Evolutionary conservation across 345 rosid genomes (phyloP), one percentile per base, ranked within the genome.

Genomic region (Euclidium syriacum): DNA sequence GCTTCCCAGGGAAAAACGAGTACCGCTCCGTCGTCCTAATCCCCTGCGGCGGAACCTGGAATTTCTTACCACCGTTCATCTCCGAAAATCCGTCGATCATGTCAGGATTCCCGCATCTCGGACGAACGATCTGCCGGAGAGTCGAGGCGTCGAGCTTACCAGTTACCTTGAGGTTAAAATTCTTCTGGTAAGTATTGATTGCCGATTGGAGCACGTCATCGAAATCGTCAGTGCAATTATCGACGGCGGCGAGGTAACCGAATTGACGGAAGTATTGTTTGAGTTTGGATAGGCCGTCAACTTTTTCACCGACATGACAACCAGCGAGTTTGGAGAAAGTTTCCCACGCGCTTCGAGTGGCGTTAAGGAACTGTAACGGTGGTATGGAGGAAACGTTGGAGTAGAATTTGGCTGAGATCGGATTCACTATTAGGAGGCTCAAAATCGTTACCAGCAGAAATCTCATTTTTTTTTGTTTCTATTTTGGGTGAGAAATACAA

Each of bases 51-150:
- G 75, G 42, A 23, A 65, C 75, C 29, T 85, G 82, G 7, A 58
- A 9, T 2, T 42, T 49, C 10, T 7, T 59, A 0, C 88, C 88
- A 3, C 81, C 84, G 75, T 81, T 89, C 96, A 89, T 89, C 5
- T 71, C 72, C 1, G 94, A 78, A 0, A 79, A 4, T 1, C 96
- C 94, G 80, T 82, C 85, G 65, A 86, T 70, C 20, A 88, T 36
- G 10, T 89, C 96, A 4, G 91, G 79, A 62, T 86, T 85, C 6
- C 96, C 94, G 51, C 96, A 89, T 38, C 96, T 50, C 1, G 96
- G 94, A 14, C 52, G 74, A 0, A 73, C 42, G 67, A 89, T 76
- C 42, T 72, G 79, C 18, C 64, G 46, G 6, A 86, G 44, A 7
- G 96, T 86, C 7, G 76, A 64, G 0, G 59, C 50, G 49, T 89